Conservation (phyloP, 768 basidiomycete species). For the Pseudohyphozyma bogoriensis region DNA sequence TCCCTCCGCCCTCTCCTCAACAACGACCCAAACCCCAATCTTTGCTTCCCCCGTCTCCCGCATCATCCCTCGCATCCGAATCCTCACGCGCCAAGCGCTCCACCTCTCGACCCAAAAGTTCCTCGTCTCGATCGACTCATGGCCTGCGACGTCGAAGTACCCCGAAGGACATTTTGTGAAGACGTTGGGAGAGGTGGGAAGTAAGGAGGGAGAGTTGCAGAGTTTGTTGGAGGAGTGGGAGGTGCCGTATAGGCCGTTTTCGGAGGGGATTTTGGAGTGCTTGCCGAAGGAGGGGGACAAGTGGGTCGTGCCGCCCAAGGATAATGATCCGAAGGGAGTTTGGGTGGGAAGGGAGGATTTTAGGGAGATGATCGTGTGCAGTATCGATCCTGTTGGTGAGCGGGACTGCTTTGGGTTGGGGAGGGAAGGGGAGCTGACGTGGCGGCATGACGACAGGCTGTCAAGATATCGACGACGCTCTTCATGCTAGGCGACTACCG, state of each 20-base stretch:
- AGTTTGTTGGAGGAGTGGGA: constrained; percentile 87
- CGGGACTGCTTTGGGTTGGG: too few relatives aligned
- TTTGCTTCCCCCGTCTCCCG: constrained; percentile 90
- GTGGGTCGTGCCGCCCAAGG: constrained; percentile 85
- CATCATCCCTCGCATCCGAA: constrained; percentile 80
- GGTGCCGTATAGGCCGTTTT: constrained; percentile 90
- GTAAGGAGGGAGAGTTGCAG: constrained; percentile 93
- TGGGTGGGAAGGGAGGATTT: constrained; percentile 86
- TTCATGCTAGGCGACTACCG: constrained; percentile 75
- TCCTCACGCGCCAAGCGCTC: constrained; percentile 90
- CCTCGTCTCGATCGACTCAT: constrained; percentile 85
- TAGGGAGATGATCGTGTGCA: constrained; percentile 75
- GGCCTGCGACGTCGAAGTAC: constrained; percentile 77
- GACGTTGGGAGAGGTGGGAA: constrained; percentile 77
- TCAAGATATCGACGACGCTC: constrained; percentile 95
- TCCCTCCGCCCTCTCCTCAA: constrained; percentile 63
- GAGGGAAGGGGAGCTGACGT: too few relatives aligned
- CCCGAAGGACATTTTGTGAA: constrained; percentile 97
- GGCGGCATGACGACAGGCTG: too few relatives aligned
- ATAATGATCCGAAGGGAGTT: constrained; percentile 38
- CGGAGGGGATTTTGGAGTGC: constrained; percentile 86
- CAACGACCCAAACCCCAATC: constrained; percentile 60
- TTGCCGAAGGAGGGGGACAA: constrained; percentile 76
- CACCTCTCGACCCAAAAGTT: constrained; percentile 84
- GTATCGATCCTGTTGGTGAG: constrained; percentile 94